Conservation (phyloP, 2,329 filamentous ascomycete genomes). For the Cytospora piceae region DNA sequence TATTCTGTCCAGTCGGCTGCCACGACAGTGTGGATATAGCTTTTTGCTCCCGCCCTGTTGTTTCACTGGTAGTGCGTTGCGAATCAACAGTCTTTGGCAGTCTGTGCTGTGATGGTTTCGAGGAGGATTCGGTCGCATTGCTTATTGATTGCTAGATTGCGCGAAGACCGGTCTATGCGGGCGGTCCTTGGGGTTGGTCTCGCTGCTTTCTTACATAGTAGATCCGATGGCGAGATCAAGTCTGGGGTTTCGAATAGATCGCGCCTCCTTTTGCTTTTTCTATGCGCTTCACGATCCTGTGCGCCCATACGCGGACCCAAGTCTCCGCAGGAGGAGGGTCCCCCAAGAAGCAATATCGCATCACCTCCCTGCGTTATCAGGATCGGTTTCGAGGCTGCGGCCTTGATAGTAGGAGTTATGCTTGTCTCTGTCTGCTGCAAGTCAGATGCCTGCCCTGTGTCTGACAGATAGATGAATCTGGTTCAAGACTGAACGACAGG, state of each 20-base stretch:
- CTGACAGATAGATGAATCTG: conserved; percentile 26
- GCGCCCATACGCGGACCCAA: background rate
- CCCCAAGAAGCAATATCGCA: conserved; percentile 7
- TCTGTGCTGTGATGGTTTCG: conserved; percentile 1
- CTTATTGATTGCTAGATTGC: background rate
- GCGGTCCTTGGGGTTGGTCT: background rate
- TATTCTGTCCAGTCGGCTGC: conserved; percentile 16
- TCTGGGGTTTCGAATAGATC: conserved; percentile 18
- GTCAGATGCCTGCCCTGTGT: conserved; percentile 17
- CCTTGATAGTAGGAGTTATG: background rate
- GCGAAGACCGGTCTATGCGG: background rate
- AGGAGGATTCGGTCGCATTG: background rate
- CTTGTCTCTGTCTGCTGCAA: conserved; percentile 25
- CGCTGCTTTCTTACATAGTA: background rate
- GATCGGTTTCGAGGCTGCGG: background rate
- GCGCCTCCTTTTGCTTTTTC: background rate
- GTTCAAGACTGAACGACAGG: conserved; percentile 16
- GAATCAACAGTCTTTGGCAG: background rate
- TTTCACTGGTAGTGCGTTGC: conserved; percentile 1
- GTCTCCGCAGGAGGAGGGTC: background rate
- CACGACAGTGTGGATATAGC: background rate
- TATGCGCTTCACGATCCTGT: background rate
- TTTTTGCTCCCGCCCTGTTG: background rate
- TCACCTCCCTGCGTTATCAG: conserved; percentile 5
- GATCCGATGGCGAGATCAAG: conserved; percentile 6